Base-by-base conservation (phyloP, 805 yeast species). In the Candida arabinofermentans region DNA sequence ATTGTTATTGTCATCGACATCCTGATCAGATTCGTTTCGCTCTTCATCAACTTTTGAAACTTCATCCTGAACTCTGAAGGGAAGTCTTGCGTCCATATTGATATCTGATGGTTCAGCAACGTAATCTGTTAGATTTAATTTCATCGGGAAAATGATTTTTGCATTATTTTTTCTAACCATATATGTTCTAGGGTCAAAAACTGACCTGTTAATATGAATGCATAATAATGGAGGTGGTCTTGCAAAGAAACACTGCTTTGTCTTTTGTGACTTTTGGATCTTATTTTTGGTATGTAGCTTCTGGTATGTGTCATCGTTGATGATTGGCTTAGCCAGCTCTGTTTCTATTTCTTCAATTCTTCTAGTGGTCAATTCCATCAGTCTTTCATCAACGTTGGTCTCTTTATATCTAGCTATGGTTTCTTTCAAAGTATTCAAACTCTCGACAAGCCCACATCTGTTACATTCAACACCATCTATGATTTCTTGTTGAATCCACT, bases 401-500 rank as follows among this genome's bases (percentile, higher is more conserved):
- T 46, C 47, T 31, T 42, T 30, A 35, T 51, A 54, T 18, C 48
- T 52, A 3, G 53, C 51, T 4, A 72, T 39, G 47, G 74, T 73
- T 13, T 61, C 67, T 16, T 52, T 39, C 26, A 83, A 62, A 47
- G 72, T 79, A n/a, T 69, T 72, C 39, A 63, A 65, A 10, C 86
- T 81, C 44, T 80, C 81, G 23, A 62, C 61, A 50, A 91, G 69
- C 3, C 95, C 91, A 69, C 98, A 91, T 54, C 98, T 73, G 57
- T 90, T 88, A 68, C 99, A 91, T 62, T 89, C 91, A 27, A 91
- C 99, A 35, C 89, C 96, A 50, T 87, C 90, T 44, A 91, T 89
- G 18, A 85, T 77, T 58, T 91, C 99, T 30, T 90, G 86, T 42
- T 77, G 72, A 5, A 72, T 77, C 87, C 89, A 86, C 33, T 79